These are phyloP conservation scores for Lentinula guzmanii DNA, from an alignment of 768 basidiomycete species.

Conservation along the genomic window DNA sequence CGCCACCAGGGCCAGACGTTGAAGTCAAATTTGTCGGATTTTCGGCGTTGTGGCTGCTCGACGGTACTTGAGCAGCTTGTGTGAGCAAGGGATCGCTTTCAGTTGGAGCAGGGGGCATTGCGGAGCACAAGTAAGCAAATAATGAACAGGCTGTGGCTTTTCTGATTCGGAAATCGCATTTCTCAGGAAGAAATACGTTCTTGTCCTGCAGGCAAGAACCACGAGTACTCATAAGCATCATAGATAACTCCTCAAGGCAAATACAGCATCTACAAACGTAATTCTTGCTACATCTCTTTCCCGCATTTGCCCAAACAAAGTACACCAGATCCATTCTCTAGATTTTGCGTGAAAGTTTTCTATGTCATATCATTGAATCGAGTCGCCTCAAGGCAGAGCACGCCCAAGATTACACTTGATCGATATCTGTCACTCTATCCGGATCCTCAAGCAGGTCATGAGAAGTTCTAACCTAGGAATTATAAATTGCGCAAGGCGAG, in stretches of 20 bases:
- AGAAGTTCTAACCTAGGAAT: not conserved
- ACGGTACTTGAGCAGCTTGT: slow-evolving; percentile 1
- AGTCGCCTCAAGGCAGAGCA: slow-evolving; percentile 50
- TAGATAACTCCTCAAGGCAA: slow-evolving; percentile 1
- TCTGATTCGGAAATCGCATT: not conserved
- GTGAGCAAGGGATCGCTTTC: slow-evolving; percentile 26
- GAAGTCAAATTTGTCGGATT: slow-evolving; percentile 14
- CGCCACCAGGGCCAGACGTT: slow-evolving; percentile 3
- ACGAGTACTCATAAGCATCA: not conserved
- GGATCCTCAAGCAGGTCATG: not conserved
- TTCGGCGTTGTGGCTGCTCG: not conserved
- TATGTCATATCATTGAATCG: not conserved
- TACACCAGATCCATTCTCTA: not conserved
- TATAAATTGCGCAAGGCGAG: not conserved
- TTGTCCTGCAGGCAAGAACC: not conserved
- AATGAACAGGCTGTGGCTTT: not conserved
- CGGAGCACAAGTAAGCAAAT: not conserved
- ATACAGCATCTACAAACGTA: not conserved
- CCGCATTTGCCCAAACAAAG: not conserved
- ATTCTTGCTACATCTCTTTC: not conserved
- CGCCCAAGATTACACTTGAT: slow-evolving; percentile 16
- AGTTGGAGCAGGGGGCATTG: slow-evolving; percentile 10
- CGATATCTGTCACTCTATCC: not conserved
- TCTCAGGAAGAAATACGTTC: not conserved
- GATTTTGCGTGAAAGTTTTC: not conserved